Percentiles rank a stretch among this genome's conserved stretches.
These are phyloP conservation scores for Ephemerocybe angulata DNA, from an alignment of 768 basidiomycete genomes.

Conservation along the genomic window DNA sequence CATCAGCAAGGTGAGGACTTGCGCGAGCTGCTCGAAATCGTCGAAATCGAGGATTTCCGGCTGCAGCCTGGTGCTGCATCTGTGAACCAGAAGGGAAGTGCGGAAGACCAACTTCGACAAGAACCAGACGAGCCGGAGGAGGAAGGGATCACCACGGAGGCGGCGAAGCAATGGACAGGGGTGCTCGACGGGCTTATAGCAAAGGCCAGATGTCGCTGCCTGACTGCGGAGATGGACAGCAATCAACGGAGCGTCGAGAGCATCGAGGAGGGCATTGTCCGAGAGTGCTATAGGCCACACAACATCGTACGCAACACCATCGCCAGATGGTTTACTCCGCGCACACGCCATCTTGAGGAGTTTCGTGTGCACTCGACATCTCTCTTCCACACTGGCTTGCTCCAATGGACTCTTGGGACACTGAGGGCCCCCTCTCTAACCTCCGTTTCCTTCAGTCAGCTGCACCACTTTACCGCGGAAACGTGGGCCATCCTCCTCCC, in stretches of 20 bases:
- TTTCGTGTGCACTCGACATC: conserved; percentile 24
- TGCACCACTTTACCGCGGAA: conserved; percentile 9
- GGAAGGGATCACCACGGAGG: not conserved
- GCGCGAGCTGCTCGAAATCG: no score
- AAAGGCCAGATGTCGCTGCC: not conserved
- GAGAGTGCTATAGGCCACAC: not conserved
- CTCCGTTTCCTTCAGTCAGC: conserved; percentile 21
- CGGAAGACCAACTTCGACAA: no score
- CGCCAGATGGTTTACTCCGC: not conserved
- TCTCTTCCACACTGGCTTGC: conserved; percentile 18
- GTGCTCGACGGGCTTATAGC: not conserved
- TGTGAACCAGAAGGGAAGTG: no score
- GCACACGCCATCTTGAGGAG: conserved; percentile 6
- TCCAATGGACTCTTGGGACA: conserved; percentile 20
- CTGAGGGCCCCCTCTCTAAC: conserved; percentile 21
- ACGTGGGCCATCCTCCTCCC: conserved; percentile 22
- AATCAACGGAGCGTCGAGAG: not conserved
- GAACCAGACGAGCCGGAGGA: no score
- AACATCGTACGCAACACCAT: not conserved
- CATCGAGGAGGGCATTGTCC: not conserved
- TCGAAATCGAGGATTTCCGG: no score
- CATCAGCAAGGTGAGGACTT: no score
- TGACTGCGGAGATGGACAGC: not conserved
- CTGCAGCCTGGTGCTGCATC: no score
- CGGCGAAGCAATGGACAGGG: not conserved